Base-by-base conservation (phyloP, 2,329 filamentous ascomycete genomes). In the Sarocladiaceae sp. region DNA sequence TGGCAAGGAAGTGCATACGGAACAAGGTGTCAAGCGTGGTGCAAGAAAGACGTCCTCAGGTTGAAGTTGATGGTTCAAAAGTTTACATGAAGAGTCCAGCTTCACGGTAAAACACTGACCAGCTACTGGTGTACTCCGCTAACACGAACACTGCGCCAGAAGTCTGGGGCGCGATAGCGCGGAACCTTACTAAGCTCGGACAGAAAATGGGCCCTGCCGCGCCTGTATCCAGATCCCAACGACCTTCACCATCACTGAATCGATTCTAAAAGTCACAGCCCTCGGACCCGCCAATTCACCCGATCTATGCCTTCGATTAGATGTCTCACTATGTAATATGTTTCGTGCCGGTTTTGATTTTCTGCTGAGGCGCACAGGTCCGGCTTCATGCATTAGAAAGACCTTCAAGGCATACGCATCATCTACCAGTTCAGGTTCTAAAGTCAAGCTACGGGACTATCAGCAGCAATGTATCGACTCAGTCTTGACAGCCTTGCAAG, bases 381-480 rank as follows among this genome's bases (percentile, higher is more conserved):
- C 52, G 10, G 44, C 10, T 22, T n/a, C 4, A 13, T 33, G 10
- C 15, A 12, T 48, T 22, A 4, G n/a, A 17, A 25, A 10, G 3
- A 31, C 47, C n/a, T 55, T 55, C 50, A 62, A 55, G 53, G 54
- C 57, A 25, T 63, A 58, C 52, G 59, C 62, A 23, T 58, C 63
- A 15, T 52, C 59, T 8, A 18, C 57, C 23, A 35, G 54, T 52
- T 54, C 54, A 40, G 52, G 55, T 4, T 44, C 29, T 47, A 37
- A 26, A 59, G 56, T 93, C 51, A 78, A 78, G 52, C 82, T 96
- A 37, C 87, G 91, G 58, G 77, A 87, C 59, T 97, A 96, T 63
- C 92, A 97, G 66, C 86, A 94, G 73, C 90, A 96, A 76, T 95
- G 90, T 63, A 95, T 97, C 55, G 82, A 88, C 62, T 84, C 90